These are phyloP conservation scores for Boechera stricta DNA, from an alignment of 345 rosid genomes.

Conservation along the genomic window DNA sequence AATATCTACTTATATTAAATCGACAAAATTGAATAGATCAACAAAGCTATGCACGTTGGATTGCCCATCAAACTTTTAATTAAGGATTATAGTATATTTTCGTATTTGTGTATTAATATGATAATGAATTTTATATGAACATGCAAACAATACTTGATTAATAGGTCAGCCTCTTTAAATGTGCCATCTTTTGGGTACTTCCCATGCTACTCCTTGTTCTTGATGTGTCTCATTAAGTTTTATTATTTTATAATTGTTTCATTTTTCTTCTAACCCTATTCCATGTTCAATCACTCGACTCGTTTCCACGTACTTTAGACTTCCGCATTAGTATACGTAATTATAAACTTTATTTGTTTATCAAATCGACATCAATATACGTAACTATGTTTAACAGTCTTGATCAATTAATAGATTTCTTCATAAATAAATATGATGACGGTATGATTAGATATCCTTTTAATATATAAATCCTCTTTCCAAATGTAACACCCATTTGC, in stretches of 20 bases:
- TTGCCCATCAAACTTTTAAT: constrained; percentile 23
- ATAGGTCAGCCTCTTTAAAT: constrained; percentile 33
- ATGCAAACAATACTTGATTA: constrained; percentile 38
- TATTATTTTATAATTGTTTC: constrained; percentile 3
- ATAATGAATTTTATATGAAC: constrained; percentile 11
- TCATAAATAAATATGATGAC: not conserved
- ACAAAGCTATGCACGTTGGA: constrained; percentile 38
- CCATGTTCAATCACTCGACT: constrained; percentile 19
- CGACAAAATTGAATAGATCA: constrained; percentile 9
- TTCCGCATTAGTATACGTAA: not conserved
- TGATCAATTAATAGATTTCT: not conserved
- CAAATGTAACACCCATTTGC: not conserved
- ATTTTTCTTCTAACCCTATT: constrained; percentile 18
- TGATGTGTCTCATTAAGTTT: constrained; percentile 24
- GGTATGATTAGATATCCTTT: not conserved
- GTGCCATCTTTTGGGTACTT: constrained; percentile 40
- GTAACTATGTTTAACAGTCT: not conserved
- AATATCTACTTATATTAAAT: constrained; percentile 5
- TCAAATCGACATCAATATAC: not conserved
- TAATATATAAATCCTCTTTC: not conserved
- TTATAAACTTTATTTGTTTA: not conserved
- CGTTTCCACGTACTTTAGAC: constrained; percentile 19
- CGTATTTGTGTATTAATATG: not conserved
- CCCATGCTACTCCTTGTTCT: constrained; percentile 43
- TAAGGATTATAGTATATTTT: constrained; percentile 4